A percentile compares a stretch with the other conserved stretches of the same genome.
phyloP scores from a whole-genome alignment of 2,329 filamentous ascomycete genomes.

The Arthrobotrys musiformis region DNA sequence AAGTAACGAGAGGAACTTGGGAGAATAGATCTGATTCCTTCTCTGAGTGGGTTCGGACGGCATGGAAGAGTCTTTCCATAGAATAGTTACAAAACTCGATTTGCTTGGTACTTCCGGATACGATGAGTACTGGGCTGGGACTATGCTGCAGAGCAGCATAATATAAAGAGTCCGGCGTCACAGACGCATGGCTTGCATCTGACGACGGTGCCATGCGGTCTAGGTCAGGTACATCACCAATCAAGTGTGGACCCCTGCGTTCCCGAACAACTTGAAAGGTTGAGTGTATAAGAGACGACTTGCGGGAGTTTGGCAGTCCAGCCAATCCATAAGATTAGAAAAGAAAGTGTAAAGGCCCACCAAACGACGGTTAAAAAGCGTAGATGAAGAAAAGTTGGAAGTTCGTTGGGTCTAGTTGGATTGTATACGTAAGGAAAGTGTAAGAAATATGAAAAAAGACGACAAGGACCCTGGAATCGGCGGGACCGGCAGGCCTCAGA shows the following conservation, averaged over 20 bases:
- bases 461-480: conserved; percentile 34
- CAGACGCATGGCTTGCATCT: conserved; percentile 43
- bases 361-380: neutral
- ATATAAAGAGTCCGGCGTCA: conserved; percentile 27
- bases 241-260: neutral
- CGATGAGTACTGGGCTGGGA: conserved; percentile 22
- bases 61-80: conserved; percentile 46
- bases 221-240: conserved; percentile 13
- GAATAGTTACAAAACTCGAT: conserved; percentile 52
- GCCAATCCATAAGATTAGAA: conserved; percentile 24
- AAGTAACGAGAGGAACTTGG: conserved; percentile 29
- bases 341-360: neutral
- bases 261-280: neutral
- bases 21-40: conserved; percentile 39
- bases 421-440: neutral
- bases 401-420: neutral
- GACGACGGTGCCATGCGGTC: conserved; percentile 50
- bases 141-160: conserved; percentile 47
- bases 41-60: conserved; percentile 24
- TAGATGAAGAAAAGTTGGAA: neutral
- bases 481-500: conserved; percentile 11
- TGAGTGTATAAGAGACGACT: conserved; percentile 38
- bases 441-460: conserved; percentile 2
- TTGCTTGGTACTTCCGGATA: conserved; percentile 41
- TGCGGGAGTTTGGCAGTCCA: conserved; percentile 38